phyloP scores from a whole-genome alignment of 192 early-diverging fungal species.

The Coemansia nantahalensis region DNA sequence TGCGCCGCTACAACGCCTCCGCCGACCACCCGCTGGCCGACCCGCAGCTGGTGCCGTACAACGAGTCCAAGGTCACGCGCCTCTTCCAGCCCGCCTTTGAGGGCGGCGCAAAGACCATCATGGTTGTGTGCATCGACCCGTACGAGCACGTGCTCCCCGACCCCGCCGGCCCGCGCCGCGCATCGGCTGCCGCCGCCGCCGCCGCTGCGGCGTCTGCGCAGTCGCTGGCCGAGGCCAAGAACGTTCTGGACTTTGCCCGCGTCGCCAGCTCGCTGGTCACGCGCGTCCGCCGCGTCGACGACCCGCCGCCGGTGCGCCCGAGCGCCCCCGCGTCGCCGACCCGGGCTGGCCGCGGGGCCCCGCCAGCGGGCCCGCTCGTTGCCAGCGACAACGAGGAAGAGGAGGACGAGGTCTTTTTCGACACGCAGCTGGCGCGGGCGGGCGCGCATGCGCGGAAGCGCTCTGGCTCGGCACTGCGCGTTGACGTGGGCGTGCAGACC shows the following conservation, averaged over 20 bases:
- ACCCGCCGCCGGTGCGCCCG: no score
- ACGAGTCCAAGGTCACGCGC: slow-evolving; percentile 66
- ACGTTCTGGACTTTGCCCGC: slow-evolving; percentile 62
- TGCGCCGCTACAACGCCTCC: slow-evolving; percentile 54
- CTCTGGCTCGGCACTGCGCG: neutral
- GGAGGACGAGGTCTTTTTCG: slow-evolving; percentile 45
- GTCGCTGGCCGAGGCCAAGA: slow-evolving; percentile 46
- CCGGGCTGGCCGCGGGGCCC: no score
- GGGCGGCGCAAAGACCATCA: slow-evolving; percentile 57
- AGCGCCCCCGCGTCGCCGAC: no score
- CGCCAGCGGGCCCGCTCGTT: no score
- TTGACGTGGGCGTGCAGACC: slow-evolving; percentile 13
- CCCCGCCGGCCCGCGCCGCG: neutral
- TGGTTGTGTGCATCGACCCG: slow-evolving; percentile 65
- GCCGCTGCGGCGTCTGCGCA: no score
- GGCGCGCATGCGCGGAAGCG: slow-evolving; percentile 18
- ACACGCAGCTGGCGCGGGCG: slow-evolving; percentile 6
- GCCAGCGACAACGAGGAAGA: slow-evolving; percentile 22
- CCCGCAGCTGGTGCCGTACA: slow-evolving; percentile 59
- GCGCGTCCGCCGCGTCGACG: slow-evolving; percentile 40
- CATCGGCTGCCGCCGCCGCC: neutral
- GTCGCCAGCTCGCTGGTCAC: slow-evolving; percentile 59
- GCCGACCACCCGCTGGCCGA: slow-evolving; percentile 1
- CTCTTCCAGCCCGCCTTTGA: slow-evolving; percentile 64
- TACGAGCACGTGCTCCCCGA: slow-evolving; percentile 53